Conservation (phyloP, 257 asterid genomes). For the Anisodus acutangulus region DNA sequence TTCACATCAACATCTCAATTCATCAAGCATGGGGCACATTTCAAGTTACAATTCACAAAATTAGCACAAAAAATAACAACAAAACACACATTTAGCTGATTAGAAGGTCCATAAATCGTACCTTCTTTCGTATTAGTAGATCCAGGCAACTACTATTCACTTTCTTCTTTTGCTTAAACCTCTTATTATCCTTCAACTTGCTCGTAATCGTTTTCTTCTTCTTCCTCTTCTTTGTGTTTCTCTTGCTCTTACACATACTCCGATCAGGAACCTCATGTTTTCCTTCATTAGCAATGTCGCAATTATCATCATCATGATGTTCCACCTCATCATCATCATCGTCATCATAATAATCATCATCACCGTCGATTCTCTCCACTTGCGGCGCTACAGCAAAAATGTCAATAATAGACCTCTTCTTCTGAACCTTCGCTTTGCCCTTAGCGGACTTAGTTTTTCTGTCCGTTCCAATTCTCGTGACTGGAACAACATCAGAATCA, state of each 20-base stretch:
- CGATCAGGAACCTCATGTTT: constrained; percentile 34
- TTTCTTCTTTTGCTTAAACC: constrained; percentile 40
- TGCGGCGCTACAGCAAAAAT: constrained; percentile 70
- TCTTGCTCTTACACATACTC: constrained; percentile 39
- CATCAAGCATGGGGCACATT: not conserved
- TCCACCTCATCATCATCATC: not conserved
- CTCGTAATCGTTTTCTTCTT: constrained; percentile 35
- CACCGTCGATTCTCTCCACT: constrained; percentile 44
- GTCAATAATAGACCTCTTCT: constrained; percentile 77
- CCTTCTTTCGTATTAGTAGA: constrained; percentile 51
- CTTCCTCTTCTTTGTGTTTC: constrained; percentile 30
- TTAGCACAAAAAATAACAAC: constrained; percentile 1
- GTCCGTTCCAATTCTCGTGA: constrained; percentile 22
- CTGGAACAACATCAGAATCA: constrained; percentile 38
- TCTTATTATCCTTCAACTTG: constrained; percentile 35
- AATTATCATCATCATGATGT: constrained; percentile 1
- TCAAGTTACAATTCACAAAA: not conserved
- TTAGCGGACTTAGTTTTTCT: constrained; percentile 32
- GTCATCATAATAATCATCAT: constrained; percentile 36
- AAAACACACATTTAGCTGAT: constrained; percentile 15
- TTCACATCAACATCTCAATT: constrained; percentile 32
- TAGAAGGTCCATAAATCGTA: constrained; percentile 27
- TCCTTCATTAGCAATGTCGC: not conserved
- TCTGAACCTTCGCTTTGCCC: constrained; percentile 54
- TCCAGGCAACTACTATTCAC: constrained; percentile 31